phyloP scores from a whole-genome alignment of 345 rosid genomes.

The Acer negundo region DNA sequence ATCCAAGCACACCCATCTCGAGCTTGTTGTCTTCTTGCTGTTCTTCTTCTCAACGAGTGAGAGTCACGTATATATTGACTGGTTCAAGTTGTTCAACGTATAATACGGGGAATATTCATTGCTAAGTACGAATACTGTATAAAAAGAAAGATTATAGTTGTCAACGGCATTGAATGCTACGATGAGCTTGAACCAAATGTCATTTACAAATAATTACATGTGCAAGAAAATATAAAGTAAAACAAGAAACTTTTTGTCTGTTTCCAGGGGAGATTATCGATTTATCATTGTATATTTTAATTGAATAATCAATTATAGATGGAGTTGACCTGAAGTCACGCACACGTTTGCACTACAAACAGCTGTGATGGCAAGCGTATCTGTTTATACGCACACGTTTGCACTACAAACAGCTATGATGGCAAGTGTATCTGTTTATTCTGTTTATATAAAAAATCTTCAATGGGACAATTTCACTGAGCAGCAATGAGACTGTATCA shows the following conservation, averaged over 20 bases:
- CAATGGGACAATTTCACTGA: no score
- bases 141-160: neutral
- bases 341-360: no score
- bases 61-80: neutral
- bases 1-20: conserved; percentile 31
- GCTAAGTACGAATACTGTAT: neutral
- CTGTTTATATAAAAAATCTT: no score
- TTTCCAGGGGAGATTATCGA: neutral
- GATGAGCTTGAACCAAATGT: neutral
- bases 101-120: conserved; percentile 35
- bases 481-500: no score
- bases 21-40: no score
- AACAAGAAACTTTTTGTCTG: neutral
- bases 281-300: neutral
- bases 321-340: neutral
- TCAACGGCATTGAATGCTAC: conserved; percentile 17
- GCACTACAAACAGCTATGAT: no score
- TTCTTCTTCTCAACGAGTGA: neutral
- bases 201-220: neutral
- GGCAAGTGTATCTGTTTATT: no score
- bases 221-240: neutral
- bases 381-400: neutral
- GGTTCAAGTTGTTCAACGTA: neutral
- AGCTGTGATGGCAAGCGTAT: no score
- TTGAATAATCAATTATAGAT: neutral